Percentiles rank a stretch among this genome's conserved stretches.
Conservation (phyloP, 73 alveolate species). For the Durusdinium trenchii region DNA sequence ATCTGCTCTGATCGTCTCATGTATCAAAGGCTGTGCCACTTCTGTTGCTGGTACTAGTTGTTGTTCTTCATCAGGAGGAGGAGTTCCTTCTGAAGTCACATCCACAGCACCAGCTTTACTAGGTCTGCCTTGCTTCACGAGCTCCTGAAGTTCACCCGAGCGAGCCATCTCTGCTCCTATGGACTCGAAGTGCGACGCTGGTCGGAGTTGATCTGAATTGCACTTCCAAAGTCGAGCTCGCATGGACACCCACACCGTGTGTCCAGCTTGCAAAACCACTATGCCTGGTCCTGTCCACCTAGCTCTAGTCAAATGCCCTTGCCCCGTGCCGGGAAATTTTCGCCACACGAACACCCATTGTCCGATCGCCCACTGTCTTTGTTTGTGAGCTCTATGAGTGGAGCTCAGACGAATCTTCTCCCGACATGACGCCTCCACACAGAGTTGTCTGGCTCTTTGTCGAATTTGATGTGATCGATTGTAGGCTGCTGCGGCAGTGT, state of each 20-base stretch:
- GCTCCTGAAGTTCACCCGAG: not conserved
- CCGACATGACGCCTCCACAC: too few relatives aligned
- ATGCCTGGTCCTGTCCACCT: slow-evolving; percentile 28
- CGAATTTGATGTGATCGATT: too few relatives aligned
- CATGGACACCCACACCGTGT: slow-evolving; percentile 41
- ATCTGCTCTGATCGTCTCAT: not conserved
- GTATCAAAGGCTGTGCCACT: too few relatives aligned
- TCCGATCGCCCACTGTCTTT: not conserved
- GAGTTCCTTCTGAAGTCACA: not conserved
- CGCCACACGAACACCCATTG: slow-evolving; percentile 50
- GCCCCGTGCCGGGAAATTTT: not conserved
- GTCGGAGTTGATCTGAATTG: not conserved
- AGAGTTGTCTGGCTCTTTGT: too few relatives aligned
- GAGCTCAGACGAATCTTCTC: too few relatives aligned
- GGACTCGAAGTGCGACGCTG: not conserved
- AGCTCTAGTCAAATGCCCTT: not conserved
- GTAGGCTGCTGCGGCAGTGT: too few relatives aligned
- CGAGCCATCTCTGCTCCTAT: not conserved
- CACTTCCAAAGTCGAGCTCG: not conserved
- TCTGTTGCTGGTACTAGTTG: not conserved
- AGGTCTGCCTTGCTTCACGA: not conserved
- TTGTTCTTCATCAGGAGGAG: not conserved
- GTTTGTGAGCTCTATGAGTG: too few relatives aligned
- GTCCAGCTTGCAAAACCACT: not conserved
- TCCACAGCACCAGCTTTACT: not conserved